A percentile compares a stretch with the other conserved stretches of the same genome.
These are phyloP conservation scores for Lathyrus tuberosus DNA, from an alignment of 306 rosid species.

Conservation along the genomic window DNA sequence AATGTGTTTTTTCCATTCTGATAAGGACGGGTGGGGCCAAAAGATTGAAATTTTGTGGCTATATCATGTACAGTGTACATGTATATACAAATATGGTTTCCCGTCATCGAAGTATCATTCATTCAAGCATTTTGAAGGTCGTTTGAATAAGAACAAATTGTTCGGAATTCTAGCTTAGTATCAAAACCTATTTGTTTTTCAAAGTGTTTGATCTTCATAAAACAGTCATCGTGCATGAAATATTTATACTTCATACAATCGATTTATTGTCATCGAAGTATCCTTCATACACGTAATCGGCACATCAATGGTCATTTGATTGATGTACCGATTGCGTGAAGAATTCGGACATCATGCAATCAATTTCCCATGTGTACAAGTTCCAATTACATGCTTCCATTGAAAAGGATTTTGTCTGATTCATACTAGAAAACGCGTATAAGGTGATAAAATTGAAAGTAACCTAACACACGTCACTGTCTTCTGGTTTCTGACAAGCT, in stretches of 20 bases:
- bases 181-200: not conserved
- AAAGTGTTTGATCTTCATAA: no score
- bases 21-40: slow-evolving; percentile 38
- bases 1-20: slow-evolving; percentile 3
- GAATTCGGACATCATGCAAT: not conserved
- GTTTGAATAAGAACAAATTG: no score
- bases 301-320: not conserved
- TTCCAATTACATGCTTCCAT: slow-evolving; percentile 32
- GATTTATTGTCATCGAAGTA: no score
- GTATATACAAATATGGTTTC: no score
- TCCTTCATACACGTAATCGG: not conserved
- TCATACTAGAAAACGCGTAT: slow-evolving; percentile 37
- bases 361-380: not conserved
- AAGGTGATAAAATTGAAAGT: slow-evolving; percentile 32
- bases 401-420: slow-evolving; percentile 1
- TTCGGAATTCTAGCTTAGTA: not conserved
- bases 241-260: no score
- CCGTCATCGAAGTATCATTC: no score
- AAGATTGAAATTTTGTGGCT: slow-evolving; percentile 8
- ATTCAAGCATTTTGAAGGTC: no score
- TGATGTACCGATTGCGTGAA: not conserved
- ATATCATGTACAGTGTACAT: not conserved
- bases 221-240: not conserved
- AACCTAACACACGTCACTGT: slow-evolving; percentile 26
- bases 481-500: slow-evolving; percentile 35